These are phyloP conservation scores for Balamuthia mandrillaris DNA, from an alignment of 208 protist species.

Conservation along the genomic window DNA sequence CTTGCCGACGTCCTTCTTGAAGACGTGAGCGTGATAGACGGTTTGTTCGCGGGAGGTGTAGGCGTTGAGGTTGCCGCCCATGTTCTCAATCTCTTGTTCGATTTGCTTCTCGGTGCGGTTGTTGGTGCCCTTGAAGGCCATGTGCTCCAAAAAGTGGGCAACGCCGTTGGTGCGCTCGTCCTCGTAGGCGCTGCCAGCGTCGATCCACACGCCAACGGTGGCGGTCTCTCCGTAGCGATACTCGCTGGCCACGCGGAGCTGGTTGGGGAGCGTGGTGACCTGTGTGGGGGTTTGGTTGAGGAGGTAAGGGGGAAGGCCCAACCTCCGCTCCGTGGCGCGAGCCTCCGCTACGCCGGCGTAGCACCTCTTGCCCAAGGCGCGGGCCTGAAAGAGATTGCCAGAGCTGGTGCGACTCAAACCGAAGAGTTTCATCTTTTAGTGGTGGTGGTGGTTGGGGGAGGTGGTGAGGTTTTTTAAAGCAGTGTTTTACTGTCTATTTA, in stretches of 20 bases:
- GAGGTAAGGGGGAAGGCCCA: neutral
- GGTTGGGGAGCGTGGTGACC: slow-evolving; percentile 88
- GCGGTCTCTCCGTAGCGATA: slow-evolving; percentile 84
- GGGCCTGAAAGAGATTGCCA: neutral
- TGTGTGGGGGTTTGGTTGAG: slow-evolving; percentile 60
- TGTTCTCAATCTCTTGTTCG: slow-evolving; percentile 91
- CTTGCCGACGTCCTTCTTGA: slow-evolving; percentile 87
- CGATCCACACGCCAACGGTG: slow-evolving; percentile 95
- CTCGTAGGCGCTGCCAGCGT: slow-evolving; percentile 94
- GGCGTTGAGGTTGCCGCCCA: slow-evolving; percentile 96
- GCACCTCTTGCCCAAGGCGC: neutral
- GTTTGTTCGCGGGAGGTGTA: slow-evolving; percentile 96
- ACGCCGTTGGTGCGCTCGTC: slow-evolving; percentile 92
- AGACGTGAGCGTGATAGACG: slow-evolving; percentile 92
- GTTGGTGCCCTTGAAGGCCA: slow-evolving; percentile 94
- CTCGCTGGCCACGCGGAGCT: slow-evolving; percentile 95
- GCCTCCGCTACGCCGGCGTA: neutral
- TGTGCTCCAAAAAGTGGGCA: slow-evolving; percentile 98
- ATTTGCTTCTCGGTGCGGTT: slow-evolving; percentile 84
- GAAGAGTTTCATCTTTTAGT: neutral
- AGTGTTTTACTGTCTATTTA: too few relatives aligned
- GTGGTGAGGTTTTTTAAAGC: too few relatives aligned
- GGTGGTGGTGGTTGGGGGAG: neutral
- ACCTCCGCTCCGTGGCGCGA: neutral
- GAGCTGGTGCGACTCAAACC: neutral